Base-by-base conservation (phyloP, 352 stramenopile genomes). In the Thalassiosira pacifica region DNA sequence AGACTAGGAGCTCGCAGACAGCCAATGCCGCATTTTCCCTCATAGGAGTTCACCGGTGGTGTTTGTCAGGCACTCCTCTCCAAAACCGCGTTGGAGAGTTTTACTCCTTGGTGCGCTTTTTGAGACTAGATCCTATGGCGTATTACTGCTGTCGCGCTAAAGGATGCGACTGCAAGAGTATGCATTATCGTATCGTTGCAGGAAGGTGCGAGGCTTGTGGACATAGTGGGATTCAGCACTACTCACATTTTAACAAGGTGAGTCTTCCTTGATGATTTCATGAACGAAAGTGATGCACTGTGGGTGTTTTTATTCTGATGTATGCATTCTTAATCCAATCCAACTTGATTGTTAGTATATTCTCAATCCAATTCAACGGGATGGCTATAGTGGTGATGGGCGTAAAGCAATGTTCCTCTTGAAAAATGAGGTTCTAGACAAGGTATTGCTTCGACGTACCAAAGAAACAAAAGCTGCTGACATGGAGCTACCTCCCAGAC, bases 171-270 rank as follows among this genome's bases (percentile, higher is more conserved):
- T 98, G 97, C 57, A 88, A 91, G 63, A 82, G 73, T 31, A 79
- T 86, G 79, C 79, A 99, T 86, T 99, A 96, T 76, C 79, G 91
- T 27, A 94, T 96, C 34, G 18, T 83, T 60, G 42, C 90, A 52
- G 93, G 93, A 29, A 97, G 96, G 27, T 96, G 93, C 60, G 91
- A 96, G 37, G 88, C 96, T 27, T 99, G 98, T 85, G 92, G 94
- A 0, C 97, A 99, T 89, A 91, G 93, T 6, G 92, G 97, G 3
- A 98, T 99, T 86, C 93, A 98, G 66, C 98, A 99, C 89, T 99
- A 96, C 83, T 98, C 97, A 10, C 97, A 97, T 84, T 99, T 99
- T 80, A 99, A 99, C 90, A 98, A n/a, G n/a, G n/a, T n/a, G n/a
- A n/a, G n/a, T n/a, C n/a, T n/a, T n/a, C n/a, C n/a, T n/a, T n/a